phyloP scores from a whole-genome alignment of 2,329 filamentous ascomycete species.

The Pyricularia pennisetigena region DNA sequence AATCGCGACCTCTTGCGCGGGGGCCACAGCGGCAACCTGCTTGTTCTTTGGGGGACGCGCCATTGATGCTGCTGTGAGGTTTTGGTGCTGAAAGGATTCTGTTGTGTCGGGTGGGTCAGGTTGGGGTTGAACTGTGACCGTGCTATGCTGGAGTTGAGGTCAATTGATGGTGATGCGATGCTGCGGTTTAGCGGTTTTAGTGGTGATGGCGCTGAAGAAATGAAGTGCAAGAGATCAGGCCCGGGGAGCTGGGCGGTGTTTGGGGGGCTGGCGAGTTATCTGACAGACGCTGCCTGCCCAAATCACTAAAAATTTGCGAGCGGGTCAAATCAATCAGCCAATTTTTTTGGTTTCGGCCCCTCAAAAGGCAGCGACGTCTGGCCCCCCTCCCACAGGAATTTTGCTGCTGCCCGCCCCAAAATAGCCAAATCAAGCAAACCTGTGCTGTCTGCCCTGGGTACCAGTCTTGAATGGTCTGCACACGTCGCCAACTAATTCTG shows the following conservation, averaged over 20 bases:
- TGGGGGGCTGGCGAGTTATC: background rate
- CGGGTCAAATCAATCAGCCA: background rate
- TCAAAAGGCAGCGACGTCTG: background rate
- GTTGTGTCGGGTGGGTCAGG: background rate
- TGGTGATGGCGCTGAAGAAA: background rate
- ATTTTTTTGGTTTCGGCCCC: background rate
- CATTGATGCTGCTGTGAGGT: constrained; percentile 10
- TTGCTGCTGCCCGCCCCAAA: background rate
- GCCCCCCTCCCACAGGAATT: background rate
- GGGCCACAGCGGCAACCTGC: constrained; percentile 5
- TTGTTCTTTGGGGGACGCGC: constrained; percentile 16
- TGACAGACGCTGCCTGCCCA: background rate
- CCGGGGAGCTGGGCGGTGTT: background rate
- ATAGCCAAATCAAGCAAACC: background rate
- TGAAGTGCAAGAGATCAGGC: background rate
- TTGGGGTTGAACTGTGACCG: background rate
- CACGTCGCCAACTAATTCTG: background rate
- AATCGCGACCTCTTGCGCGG: constrained; percentile 13
- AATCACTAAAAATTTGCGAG: background rate
- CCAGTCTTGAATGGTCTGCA: background rate
- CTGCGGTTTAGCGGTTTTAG: background rate
- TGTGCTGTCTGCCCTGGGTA: background rate
- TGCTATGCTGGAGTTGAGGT: background rate
- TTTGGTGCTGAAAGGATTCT: background rate
- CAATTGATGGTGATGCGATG: background rate